These are phyloP conservation scores for Xylaria sp. DNA, from an alignment of 2,329 filamentous ascomycete species.

Conservation along the genomic window DNA sequence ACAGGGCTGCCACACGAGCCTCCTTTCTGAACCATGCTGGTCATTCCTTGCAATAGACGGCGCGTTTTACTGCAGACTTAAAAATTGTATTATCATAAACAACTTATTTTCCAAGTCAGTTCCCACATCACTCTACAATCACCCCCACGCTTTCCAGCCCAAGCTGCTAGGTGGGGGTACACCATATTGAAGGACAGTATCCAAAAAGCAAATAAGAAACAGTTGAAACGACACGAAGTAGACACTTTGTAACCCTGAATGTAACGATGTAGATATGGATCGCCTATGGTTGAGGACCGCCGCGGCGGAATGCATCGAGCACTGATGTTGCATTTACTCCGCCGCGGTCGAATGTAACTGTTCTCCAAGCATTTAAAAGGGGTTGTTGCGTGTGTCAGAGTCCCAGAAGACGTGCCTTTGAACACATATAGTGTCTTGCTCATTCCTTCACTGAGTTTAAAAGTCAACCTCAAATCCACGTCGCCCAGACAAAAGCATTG, in stretches of 20 bases:
- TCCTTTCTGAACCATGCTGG: not conserved
- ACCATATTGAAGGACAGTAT: not conserved
- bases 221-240: not conserved
- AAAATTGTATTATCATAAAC: not conserved
- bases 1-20: not conserved
- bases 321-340: slow-evolving; percentile 16
- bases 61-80: not conserved
- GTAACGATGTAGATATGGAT: not conserved
- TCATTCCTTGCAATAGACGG: not conserved
- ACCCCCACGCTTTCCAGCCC: not conserved
- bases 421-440: slow-evolving; percentile 44
- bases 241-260: not conserved
- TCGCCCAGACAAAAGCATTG: not conserved
- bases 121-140: not conserved
- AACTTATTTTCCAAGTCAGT: no score
- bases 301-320: slow-evolving; percentile 21
- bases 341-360: slow-evolving; percentile 31
- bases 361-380: not conserved
- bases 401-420: not conserved
- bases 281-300: slow-evolving; percentile 7
- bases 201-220: not conserved
- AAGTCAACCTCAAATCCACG: not conserved
- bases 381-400: not conserved
- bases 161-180: not conserved
- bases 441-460: not conserved